A percentile compares a stretch with the other conserved stretches of the same genome.
These are phyloP conservation scores for Monoraphidium neglectum DNA, from an alignment of 139 green algal species.

Conservation along the genomic window DNA sequence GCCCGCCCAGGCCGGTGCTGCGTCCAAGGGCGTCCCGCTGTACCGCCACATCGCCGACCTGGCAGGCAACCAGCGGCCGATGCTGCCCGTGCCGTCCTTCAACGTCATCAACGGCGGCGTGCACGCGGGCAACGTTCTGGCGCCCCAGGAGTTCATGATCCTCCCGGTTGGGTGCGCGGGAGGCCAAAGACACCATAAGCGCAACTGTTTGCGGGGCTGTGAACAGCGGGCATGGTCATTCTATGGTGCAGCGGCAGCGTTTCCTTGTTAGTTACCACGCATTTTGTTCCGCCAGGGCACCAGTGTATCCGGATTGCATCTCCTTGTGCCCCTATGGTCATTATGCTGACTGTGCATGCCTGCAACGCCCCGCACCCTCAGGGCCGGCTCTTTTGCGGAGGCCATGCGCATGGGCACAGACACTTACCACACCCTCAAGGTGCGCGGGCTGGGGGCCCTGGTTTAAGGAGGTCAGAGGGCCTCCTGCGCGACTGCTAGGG, in stretches of 20 bases:
- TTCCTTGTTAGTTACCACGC: too few species aligned
- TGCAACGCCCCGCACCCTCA: slow-evolving; percentile 6
- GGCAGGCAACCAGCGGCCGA: slow-evolving; percentile 77
- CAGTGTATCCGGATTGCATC: too few species aligned
- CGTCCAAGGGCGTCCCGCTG: slow-evolving; percentile 90
- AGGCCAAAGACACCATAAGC: too few species aligned
- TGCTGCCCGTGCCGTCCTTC: slow-evolving; percentile 96
- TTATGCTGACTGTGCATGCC: too few species aligned
- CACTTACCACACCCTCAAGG: slow-evolving; percentile 93
- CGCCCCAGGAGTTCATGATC: slow-evolving; percentile 98
- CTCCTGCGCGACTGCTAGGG: too few species aligned
- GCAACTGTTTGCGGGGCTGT: too few species aligned
- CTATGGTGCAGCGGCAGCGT: too few species aligned
- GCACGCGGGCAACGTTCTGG: slow-evolving; percentile 12
- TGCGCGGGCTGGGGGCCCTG: too few species aligned
- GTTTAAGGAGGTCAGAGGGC: too few species aligned
- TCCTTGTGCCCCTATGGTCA: too few species aligned
- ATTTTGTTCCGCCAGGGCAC: too few species aligned
- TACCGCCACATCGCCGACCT: slow-evolving; percentile 94
- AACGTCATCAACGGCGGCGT: slow-evolving; percentile 99
- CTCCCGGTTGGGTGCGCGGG: slow-evolving; percentile 82
- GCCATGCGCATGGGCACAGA: slow-evolving; percentile 92
- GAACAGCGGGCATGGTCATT: too few species aligned
- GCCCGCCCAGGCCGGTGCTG: slow-evolving; percentile 77
- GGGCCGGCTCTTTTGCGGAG: slow-evolving; percentile 82